These are phyloP conservation scores for Talaromyces sp. DNA, from an alignment of 2,329 filamentous ascomycete species.

Conservation along the genomic window DNA sequence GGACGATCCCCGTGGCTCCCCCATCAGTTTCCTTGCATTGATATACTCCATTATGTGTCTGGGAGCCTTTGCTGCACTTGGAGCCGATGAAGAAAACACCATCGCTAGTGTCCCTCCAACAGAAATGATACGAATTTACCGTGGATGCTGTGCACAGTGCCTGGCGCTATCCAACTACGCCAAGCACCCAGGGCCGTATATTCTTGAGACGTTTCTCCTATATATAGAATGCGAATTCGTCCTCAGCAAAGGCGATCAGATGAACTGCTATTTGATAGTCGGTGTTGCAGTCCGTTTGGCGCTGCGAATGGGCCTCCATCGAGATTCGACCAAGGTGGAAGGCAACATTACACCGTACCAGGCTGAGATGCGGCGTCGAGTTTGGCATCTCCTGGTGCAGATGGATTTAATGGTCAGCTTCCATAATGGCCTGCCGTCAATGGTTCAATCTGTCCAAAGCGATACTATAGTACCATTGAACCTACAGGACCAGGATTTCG, in stretches of 20 bases:
- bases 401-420: slow-evolving; percentile 6
- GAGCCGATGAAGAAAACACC: not conserved
- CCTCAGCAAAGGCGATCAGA: slow-evolving; percentile 4
- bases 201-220: slow-evolving; percentile 3
- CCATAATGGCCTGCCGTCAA: slow-evolving; percentile 1
- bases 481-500: slow-evolving; percentile 2
- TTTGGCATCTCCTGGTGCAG: slow-evolving; percentile 5
- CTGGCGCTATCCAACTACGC: slow-evolving; percentile 3
- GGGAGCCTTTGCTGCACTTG: not conserved
- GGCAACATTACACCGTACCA: slow-evolving; percentile 3
- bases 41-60: slow-evolving; percentile 4
- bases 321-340: slow-evolving; percentile 1
- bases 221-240: slow-evolving; percentile 5
- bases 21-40: slow-evolving; percentile 1
- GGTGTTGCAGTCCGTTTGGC: slow-evolving; percentile 5
- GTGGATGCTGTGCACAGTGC: slow-evolving; percentile 3
- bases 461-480: slow-evolving; percentile 5
- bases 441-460: slow-evolving; percentile 4
- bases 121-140: not conserved
- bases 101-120: not conserved
- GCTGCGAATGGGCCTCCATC: slow-evolving; percentile 4
- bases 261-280: slow-evolving; percentile 4
- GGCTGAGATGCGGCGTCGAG: slow-evolving; percentile 1
- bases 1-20: not conserved
- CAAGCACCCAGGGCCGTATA: not conserved